Percentiles rank a stretch among this genome's conserved stretches.
These are phyloP conservation scores for Karstenula rhodostoma DNA, from an alignment of 2,329 filamentous ascomycete genomes.

Conservation along the genomic window DNA sequence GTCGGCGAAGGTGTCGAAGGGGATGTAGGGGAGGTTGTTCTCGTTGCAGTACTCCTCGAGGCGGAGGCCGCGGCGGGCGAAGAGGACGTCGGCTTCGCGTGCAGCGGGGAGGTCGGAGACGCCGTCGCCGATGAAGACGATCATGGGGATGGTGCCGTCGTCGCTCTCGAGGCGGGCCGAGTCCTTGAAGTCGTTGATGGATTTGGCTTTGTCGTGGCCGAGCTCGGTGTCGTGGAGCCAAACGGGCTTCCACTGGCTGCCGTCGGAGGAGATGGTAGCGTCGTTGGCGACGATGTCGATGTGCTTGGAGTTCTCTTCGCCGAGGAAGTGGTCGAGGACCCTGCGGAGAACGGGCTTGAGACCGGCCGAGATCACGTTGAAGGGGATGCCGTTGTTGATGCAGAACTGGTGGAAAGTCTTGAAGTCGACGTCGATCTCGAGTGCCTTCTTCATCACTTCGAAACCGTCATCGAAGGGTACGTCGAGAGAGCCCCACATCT, in stretches of 20 bases:
- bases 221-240: conserved; percentile 72
- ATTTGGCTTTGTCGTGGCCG: conserved; percentile 73
- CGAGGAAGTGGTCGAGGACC: conserved; percentile 71
- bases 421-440: conserved; percentile 72
- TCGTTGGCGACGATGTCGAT: conserved; percentile 76
- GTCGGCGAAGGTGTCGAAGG: conserved; percentile 72
- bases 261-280: conserved; percentile 65
- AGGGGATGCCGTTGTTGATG: conserved; percentile 68
- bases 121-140: conserved; percentile 75
- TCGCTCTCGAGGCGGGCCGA: conserved; percentile 63
- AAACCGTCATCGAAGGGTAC: conserved; percentile 75
- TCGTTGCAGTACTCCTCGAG: conserved; percentile 73
- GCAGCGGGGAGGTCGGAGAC: conserved; percentile 73
- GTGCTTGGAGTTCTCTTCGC: conserved; percentile 64
- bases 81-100: conserved; percentile 71
- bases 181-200: conserved; percentile 68
- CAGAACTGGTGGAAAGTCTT: conserved; percentile 71
- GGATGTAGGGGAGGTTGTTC: conserved; percentile 66
- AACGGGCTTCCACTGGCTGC: conserved; percentile 67
- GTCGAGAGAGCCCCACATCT: conserved; percentile 74
- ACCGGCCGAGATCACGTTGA: conserved; percentile 74
- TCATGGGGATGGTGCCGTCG: conserved; percentile 69
- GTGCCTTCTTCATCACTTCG: conserved; percentile 66
- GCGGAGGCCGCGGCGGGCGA: conserved; percentile 69
- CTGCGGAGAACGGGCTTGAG: conserved; percentile 69